Conservation (phyloP, 208 protist genomes). For the Trypanosoma rangeli region DNA sequence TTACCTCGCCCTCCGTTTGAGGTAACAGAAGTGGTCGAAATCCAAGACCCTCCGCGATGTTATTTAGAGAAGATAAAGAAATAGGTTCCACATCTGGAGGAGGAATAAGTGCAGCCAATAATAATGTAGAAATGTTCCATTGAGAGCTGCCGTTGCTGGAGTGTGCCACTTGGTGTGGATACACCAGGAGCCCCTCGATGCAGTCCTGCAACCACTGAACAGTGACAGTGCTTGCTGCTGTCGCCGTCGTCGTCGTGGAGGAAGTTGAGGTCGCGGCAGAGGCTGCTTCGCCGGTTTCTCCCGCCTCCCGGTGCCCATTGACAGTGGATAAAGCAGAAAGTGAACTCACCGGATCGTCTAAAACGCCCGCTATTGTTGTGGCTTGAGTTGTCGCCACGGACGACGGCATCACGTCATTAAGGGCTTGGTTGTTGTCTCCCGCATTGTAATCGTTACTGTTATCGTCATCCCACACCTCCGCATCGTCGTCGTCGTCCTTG, state of each 20-base stretch:
- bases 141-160: constrained; percentile 16
- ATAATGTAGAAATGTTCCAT: constrained; percentile 22
- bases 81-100: constrained; percentile 23
- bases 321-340: not conserved
- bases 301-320: not conserved
- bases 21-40: constrained; percentile 16
- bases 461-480: not conserved
- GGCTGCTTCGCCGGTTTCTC: not conserved
- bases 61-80: constrained; percentile 21
- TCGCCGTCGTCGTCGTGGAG: not conserved
- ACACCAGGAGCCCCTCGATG: constrained; percentile 23
- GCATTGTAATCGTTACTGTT: not conserved
- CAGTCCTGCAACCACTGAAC: constrained; percentile 26
- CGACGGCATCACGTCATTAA: not conserved
- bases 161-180: constrained; percentile 26
- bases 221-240: constrained; percentile 20
- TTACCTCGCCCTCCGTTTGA: not conserved
- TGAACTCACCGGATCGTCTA: not conserved
- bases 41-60: constrained; percentile 16
- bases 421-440: not conserved
- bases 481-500: not conserved
- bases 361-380: not conserved
- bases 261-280: not conserved
- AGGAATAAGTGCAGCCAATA: constrained; percentile 28
- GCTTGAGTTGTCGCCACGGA: not conserved